phyloP scores from a whole-genome alignment of 2,329 filamentous ascomycete genomes.

The Stagonosporopsis rhizophila region DNA sequence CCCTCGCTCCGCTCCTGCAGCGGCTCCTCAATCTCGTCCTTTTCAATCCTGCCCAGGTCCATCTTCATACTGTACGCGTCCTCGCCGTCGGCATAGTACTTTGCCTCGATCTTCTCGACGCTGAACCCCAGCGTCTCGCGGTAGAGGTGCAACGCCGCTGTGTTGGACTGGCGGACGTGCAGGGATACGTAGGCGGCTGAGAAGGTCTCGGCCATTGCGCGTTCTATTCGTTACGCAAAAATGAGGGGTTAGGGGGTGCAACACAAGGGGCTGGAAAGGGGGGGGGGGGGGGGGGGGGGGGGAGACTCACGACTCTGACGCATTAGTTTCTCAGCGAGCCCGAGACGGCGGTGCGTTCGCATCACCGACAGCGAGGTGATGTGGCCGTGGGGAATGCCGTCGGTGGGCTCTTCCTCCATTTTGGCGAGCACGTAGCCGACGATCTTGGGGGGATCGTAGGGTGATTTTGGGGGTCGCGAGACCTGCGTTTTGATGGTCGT shows the following conservation, averaged over 20 bases:
- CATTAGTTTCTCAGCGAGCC: conserved; percentile 97
- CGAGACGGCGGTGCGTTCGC: conserved; percentile 89
- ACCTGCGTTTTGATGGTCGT: conserved; percentile 58
- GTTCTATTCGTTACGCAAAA: conserved; percentile 69
- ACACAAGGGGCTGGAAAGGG: too few species aligned
- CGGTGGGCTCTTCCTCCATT: conserved; percentile 97
- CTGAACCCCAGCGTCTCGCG: conserved; percentile 62
- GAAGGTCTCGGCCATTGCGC: conserved; percentile 96
- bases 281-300: background rate
- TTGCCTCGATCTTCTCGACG: conserved; percentile 67
- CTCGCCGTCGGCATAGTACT: conserved; percentile 98
- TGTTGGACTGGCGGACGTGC: conserved; percentile 94
- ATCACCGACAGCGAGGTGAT: conserved; percentile 96
- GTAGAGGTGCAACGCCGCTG: conserved; percentile 89
- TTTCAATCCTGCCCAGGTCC: conserved; percentile 69
- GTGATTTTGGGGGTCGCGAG: conserved; percentile 75
- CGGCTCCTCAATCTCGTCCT: conserved; percentile 56
- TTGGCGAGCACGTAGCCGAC: conserved; percentile 99
- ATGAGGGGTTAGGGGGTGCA: background rate
- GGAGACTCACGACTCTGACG: conserved; percentile 76
- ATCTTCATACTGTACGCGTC: conserved; percentile 95
- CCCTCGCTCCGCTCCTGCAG: conserved; percentile 31
- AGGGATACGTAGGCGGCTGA: conserved; percentile 91
- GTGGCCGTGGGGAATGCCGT: conserved; percentile 92
- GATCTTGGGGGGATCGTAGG: conserved; percentile 93